Conservation (phyloP, 495 filamentous ascomycete genomes). For the Chaetomium fimeti region DNA sequence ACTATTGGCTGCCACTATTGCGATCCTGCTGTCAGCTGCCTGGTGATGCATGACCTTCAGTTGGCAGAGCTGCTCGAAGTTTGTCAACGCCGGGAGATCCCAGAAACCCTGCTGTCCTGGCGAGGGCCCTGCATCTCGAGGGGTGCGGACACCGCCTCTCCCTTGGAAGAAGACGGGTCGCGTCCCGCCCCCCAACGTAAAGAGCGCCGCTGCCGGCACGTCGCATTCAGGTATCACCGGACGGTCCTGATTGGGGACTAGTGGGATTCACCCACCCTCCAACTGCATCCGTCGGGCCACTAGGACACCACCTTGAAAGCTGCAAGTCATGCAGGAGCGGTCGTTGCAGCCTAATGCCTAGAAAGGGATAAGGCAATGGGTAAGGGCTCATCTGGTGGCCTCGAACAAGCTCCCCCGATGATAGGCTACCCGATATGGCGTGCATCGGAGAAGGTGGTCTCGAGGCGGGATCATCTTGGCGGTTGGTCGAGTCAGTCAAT, state of each 20-base stretch:
- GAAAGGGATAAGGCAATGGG: constrained; percentile 2
- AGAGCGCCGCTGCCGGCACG: neutral
- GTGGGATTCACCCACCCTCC: neutral
- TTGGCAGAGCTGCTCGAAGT: neutral
- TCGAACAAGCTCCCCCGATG: neutral
- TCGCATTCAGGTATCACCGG: constrained; percentile 17
- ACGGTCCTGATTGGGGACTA: neutral
- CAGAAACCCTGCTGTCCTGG: neutral
- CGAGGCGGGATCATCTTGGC: constrained; percentile 10
- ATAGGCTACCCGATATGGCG: constrained; percentile 4
- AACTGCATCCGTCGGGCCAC: constrained; percentile 7
- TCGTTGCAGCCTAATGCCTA: constrained; percentile 18
- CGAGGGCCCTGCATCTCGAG: neutral
- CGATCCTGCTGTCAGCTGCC: neutral
- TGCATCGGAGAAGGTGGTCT: neutral
- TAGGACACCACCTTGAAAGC: neutral
- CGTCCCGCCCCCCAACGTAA: neutral
- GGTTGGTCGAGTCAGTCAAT: neutral
- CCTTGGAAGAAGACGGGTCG: neutral
- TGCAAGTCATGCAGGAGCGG: constrained; percentile 13
- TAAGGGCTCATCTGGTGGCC: constrained; percentile 12
- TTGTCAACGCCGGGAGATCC: neutral
- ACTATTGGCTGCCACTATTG: neutral
- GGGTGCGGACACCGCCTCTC: neutral
- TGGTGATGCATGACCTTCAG: neutral